These are phyloP conservation scores for Biancaea sappan DNA, from an alignment of 306 rosid genomes.

Conservation along the genomic window DNA sequence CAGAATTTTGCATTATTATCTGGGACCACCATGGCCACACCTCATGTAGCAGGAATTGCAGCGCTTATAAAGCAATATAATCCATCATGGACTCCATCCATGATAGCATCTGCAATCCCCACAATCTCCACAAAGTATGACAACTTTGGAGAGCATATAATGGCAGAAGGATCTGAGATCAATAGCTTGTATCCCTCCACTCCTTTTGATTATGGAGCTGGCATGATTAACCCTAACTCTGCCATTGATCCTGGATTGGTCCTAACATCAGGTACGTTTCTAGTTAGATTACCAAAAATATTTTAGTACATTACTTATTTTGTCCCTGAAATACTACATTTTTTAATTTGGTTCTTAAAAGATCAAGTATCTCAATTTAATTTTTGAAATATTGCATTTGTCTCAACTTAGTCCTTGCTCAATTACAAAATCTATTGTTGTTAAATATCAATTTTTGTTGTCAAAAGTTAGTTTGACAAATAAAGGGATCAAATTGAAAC, in stretches of 20 bases:
- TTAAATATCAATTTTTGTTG: too few species aligned
- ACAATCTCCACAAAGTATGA: conserved; percentile 77
- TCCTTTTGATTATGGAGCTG: conserved; percentile 80
- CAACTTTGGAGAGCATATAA: conserved; percentile 54
- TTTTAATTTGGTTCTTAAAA: too few species aligned
- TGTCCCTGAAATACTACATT: too few species aligned
- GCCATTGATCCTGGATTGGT: conserved; percentile 82
- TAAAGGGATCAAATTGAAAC: too few species aligned
- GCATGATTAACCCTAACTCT: conserved; percentile 59
- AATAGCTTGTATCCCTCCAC: conserved; percentile 57
- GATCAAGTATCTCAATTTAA: too few species aligned
- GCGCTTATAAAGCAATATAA: conserved; percentile 82
- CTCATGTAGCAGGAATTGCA: conserved; percentile 89
- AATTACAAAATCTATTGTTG: too few species aligned
- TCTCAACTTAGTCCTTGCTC: too few species aligned
- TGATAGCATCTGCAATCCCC: conserved; percentile 82
- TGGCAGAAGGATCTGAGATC: conserved; percentile 64
- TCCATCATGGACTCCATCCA: conserved; percentile 90
- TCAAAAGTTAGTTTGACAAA: too few species aligned
- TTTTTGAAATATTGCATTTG: too few species aligned
- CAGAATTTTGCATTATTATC: conserved; percentile 66
- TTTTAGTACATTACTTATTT: too few species aligned
- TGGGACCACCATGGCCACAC: conserved; percentile 94
- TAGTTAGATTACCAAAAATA: not conserved
- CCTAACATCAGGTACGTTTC: conserved; percentile 57